phyloP scores from a whole-genome alignment of 108 stramenopile species.

The Skeletonema menzelii region DNA sequence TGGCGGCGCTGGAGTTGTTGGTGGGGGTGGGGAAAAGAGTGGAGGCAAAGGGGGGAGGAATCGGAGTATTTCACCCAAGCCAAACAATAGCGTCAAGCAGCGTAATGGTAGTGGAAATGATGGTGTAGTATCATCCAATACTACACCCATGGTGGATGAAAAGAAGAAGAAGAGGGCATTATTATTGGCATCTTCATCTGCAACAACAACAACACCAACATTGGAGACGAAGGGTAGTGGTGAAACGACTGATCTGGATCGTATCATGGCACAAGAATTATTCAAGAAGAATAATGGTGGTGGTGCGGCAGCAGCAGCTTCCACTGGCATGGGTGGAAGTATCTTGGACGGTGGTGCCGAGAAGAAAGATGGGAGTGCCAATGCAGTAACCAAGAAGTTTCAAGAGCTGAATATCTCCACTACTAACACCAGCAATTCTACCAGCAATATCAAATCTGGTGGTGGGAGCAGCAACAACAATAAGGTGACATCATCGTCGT shows the following conservation, averaged over 20 bases:
- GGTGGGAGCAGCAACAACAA: background rate
- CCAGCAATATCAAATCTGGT: background rate
- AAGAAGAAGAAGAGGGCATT: background rate
- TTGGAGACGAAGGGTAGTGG: constrained; percentile 1
- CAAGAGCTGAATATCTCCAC: background rate
- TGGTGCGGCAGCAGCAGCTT: background rate
- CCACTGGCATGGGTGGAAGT: background rate
- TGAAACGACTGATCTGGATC: constrained; percentile 37
- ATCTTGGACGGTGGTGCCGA: background rate
- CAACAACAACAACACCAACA: background rate
- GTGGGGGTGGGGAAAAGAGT: background rate
- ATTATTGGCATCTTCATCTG: background rate
- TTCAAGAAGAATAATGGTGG: constrained; percentile 12
- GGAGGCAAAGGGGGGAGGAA: background rate
- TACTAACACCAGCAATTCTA: background rate
- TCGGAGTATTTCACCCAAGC: background rate
- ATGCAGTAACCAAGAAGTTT: background rate
- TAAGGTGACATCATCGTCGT: background rate
- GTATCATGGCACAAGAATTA: constrained; percentile 45
- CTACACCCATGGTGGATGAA: background rate
- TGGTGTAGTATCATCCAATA: background rate
- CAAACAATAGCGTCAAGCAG: background rate
- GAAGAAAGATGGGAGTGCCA: background rate
- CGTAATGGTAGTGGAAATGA: background rate
- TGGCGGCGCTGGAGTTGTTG: background rate